A percentile compares a stretch with the other conserved stretches of the same genome.
Conservation (phyloP, 164 flowering plant species). For the Tetrastigma voinierianum region DNA sequence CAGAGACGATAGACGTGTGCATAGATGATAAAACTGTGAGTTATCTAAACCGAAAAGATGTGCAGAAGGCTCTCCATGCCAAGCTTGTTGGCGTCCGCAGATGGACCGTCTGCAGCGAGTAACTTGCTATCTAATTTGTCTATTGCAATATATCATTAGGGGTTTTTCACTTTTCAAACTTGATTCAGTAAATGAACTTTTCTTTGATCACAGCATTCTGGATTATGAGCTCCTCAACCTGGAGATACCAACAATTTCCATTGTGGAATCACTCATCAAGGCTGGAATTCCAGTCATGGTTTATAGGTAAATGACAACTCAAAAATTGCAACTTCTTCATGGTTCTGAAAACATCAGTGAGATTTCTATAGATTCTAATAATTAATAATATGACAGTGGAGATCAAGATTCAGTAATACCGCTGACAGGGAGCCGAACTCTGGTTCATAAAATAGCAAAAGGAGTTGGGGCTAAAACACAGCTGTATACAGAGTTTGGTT, state of each 20-base stretch:
- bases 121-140: conserved; percentile 13
- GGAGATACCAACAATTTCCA: conserved; percentile 75
- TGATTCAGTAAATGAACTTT: no score
- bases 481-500: conserved; percentile 55
- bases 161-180: background rate
- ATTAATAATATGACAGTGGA: conserved; percentile 36
- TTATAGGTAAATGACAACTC: conserved; percentile 48
- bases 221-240: conserved; percentile 74
- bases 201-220: conserved; percentile 39
- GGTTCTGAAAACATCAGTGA: background rate
- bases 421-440: conserved; percentile 45
- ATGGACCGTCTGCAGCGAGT: conserved; percentile 95
- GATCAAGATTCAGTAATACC: conserved; percentile 68
- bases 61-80: conserved; percentile 87
- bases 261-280: conserved; percentile 59
- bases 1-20: conserved; percentile 77
- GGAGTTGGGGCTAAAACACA: conserved; percentile 32
- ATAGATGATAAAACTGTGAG: conserved; percentile 81
- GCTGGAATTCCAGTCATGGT: conserved; percentile 74
- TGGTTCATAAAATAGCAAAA: conserved; percentile 37
- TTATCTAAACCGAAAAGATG: conserved; percentile 80
- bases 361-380: background rate
- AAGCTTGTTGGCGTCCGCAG: conserved; percentile 59
- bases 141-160: background rate
- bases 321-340: background rate